Conservation (phyloP, 2,329 filamentous ascomycete species). For the Tolypocladium ophioglossoides region DNA sequence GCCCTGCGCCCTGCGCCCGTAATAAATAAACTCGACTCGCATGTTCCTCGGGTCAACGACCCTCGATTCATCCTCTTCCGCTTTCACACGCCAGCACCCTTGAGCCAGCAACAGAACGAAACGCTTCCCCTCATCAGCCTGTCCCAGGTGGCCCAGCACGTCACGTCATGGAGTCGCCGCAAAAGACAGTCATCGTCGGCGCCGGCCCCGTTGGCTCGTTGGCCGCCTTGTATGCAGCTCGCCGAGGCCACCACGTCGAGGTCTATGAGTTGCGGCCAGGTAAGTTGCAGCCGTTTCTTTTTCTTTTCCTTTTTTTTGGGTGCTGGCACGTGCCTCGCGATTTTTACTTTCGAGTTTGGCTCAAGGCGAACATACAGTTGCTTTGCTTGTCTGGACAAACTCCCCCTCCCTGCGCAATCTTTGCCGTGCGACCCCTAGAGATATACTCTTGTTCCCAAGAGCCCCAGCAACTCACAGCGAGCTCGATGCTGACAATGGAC, state of each 20-base stretch:
- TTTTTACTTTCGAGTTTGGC: not conserved
- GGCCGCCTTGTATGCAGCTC: conserved; percentile 84
- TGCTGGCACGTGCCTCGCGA: not conserved
- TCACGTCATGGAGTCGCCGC: conserved; percentile 1
- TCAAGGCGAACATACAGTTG: not conserved
- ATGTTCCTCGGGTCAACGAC: no score
- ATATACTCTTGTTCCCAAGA: not conserved
- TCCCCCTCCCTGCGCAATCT: not conserved
- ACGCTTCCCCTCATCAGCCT: not conserved
- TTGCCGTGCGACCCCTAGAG: not conserved
- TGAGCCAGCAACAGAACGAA: not conserved
- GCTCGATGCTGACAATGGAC: not conserved
- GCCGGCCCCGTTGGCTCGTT: conserved; percentile 89
- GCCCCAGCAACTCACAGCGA: not conserved
- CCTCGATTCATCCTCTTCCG: no score
- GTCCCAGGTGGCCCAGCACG: not conserved
- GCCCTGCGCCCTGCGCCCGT: not conserved
- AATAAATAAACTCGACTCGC: not conserved
- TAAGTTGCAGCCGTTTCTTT: conserved; percentile 32
- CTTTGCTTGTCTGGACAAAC: not conserved
- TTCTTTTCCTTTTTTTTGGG: no score
- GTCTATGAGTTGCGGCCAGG: conserved; percentile 89
- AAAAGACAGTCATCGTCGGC: conserved; percentile 77
- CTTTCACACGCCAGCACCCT: not conserved
- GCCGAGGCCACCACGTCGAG: conserved; percentile 80